A percentile compares a stretch with the other conserved stretches of the same genome.
Evolutionary conservation across 2,329 filamentous ascomycete species (phyloP).

Genomic region (Colletotrichum higginsianum): DNA sequence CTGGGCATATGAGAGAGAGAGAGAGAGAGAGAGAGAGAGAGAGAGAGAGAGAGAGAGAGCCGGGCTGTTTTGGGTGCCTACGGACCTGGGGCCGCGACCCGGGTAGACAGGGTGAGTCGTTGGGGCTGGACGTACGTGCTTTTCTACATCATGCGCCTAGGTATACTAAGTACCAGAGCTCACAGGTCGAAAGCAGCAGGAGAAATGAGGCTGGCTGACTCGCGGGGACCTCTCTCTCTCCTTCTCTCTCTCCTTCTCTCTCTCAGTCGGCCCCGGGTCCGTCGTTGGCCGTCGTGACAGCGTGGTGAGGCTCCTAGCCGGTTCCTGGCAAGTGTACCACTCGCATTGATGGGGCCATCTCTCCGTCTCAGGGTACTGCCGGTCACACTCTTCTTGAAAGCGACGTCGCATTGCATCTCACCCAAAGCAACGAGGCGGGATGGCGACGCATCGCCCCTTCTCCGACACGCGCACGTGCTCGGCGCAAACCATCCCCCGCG

Average conservation of each 20-base stretch:
- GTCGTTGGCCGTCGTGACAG: background rate
- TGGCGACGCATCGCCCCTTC: constrained; percentile 1
- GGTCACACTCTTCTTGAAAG: constrained; percentile 20
- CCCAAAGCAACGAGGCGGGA: background rate
- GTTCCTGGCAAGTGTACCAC: constrained; percentile 17
- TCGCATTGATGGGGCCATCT: constrained; percentile 38
- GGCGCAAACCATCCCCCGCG: constrained; percentile 1
- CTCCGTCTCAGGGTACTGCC: constrained; percentile 30
- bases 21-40: background rate
- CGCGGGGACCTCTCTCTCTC: background rate
- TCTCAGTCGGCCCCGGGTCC: too few species aligned
- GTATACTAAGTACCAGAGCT: too few species aligned
- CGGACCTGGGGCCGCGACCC: constrained; percentile 16
- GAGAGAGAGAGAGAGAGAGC: background rate
- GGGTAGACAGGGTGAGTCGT: background rate
- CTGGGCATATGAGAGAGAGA: background rate
- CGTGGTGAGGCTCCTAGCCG: constrained; percentile 25
- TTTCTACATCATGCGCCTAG: too few species aligned
- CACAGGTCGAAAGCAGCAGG: background rate
- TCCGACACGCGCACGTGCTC: constrained; percentile 23
- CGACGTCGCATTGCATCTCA: constrained; percentile 22
- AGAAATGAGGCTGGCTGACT: constrained; percentile 31
- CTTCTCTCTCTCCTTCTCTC: background rate
- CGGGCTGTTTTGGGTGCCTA: background rate
- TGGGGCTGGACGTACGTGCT: background rate